Percentiles rank a stretch among this genome's conserved stretches.
phyloP scores from a whole-genome alignment of 129 eudicot species.

The Dittrichia graveolens region DNA sequence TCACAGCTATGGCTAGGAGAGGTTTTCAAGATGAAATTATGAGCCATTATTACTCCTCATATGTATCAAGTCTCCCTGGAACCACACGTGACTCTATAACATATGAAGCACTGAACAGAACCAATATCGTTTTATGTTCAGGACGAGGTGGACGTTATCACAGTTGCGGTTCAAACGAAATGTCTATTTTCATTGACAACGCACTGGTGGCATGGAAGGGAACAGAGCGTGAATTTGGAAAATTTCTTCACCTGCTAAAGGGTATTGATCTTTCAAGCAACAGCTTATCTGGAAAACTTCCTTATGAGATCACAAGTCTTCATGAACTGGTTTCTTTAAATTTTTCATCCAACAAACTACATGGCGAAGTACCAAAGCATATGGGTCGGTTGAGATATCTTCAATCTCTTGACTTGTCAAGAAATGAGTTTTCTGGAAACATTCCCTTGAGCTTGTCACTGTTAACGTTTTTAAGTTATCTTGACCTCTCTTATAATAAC shows the following conservation, averaged over 20 bases:
- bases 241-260: constrained; percentile 13
- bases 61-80: background rate
- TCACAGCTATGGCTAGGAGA: constrained; percentile 17
- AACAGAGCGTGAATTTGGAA: constrained; percentile 3
- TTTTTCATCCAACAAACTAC: constrained; percentile 27
- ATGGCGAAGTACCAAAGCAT: constrained; percentile 15
- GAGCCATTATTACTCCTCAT: background rate
- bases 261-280: constrained; percentile 39
- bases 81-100: no score
- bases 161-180: no score
- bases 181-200: background rate
- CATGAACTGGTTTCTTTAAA: constrained; percentile 23
- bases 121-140: no score
- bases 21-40: background rate
- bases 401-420: constrained; percentile 35
- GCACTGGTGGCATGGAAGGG: constrained; percentile 37
- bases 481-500: constrained; percentile 39
- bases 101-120: no score
- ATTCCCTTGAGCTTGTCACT: constrained; percentile 31
- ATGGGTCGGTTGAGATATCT: constrained; percentile 26
- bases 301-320: constrained; percentile 18
- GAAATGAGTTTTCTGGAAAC: constrained; percentile 29
- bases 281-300: constrained; percentile 28
- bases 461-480: constrained; percentile 2
- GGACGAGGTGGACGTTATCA: no score